Evolutionary conservation across 768 basidiomycete species (phyloP), one percentile per base, ranked within the genome.

Genomic region (Mycena indigotica): DNA sequence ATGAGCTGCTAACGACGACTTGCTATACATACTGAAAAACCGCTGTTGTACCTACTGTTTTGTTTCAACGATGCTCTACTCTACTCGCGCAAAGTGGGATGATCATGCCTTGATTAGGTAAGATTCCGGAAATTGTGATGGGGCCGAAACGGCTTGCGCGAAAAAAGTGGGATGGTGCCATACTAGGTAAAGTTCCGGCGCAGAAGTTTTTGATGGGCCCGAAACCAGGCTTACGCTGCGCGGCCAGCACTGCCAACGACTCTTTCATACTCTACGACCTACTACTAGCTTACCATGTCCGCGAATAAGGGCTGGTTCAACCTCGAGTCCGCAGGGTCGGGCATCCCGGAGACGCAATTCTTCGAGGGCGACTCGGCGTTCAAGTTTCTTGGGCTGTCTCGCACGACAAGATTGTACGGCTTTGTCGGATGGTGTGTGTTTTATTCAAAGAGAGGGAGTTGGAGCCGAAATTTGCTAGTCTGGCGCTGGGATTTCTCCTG

Each of bases 311-410:
- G 91, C 65, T 94, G 91, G 91, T 82, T 93, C 70, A 93, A 94
- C 68, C 84, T 94, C 66, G 91, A 93, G 65, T 66, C 87, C 3
- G 88, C 82, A 16, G 77, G 76, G 10, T 77, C 75, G 52, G 71
- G 79, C 49, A 80, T 91, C 32, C 87, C 91, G 5, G 91, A 93
- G 66, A 87, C 83, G 35, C 86, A 88, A 61, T 88, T 89, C 74
- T 93, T 93, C 60, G 91, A 95, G 74, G 89, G 92, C 25, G 91
- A 94, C 66, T 89, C 93, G 13, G 93, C 94, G 5, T 96, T 93
- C 80, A 82, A 80, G 56, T 86, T 85, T 57, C 78, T 97, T 12
- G 86, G 86, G 2, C 77, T 96, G 53, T 89, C 93, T 32, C 80
- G 87, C 63, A 91, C 82, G 17, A 88, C 93, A 64, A 75, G 94